These are phyloP conservation scores for Trichophyton equinum DNA, from an alignment of 2,329 filamentous ascomycete species.

Conservation along the genomic window DNA sequence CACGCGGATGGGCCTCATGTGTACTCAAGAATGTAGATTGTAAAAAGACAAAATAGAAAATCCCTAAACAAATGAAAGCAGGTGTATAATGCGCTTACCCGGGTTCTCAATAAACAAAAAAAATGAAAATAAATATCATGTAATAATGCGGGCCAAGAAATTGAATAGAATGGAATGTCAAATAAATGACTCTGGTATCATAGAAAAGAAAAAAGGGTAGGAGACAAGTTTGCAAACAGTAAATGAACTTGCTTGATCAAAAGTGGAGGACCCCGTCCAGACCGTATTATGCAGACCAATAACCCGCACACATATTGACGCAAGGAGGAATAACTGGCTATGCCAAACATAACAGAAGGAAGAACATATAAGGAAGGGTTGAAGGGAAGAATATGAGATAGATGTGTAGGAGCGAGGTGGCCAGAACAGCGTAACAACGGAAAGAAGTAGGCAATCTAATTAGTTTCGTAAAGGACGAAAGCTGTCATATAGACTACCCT, in stretches of 20 bases:
- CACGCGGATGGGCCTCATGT: background rate
- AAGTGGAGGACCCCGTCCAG: background rate
- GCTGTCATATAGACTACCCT: background rate
- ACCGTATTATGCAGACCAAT: conserved; percentile 1
- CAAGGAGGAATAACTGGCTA: conserved; percentile 2
- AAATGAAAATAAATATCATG: background rate
- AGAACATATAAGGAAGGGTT: conserved; percentile 1
- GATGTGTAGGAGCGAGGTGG: background rate
- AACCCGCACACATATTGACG: background rate
- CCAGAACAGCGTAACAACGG: background rate
- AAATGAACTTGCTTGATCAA: background rate
- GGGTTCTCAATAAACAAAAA: background rate
- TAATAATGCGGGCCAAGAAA: background rate
- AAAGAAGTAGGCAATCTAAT: background rate
- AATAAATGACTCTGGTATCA: conserved; percentile 7
- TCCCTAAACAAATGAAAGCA: background rate
- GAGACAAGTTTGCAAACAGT: background rate
- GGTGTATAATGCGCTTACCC: background rate
- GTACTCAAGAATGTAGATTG: background rate
- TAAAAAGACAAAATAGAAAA: background rate
- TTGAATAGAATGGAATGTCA: background rate
- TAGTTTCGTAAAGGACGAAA: background rate
- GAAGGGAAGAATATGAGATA: background rate
- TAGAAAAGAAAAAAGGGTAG: conserved; percentile 6
- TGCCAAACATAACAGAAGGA: conserved; percentile 1